phyloP scores from a whole-genome alignment of 2,329 filamentous ascomycete genomes.

The Arthroderma uncinatum region DNA sequence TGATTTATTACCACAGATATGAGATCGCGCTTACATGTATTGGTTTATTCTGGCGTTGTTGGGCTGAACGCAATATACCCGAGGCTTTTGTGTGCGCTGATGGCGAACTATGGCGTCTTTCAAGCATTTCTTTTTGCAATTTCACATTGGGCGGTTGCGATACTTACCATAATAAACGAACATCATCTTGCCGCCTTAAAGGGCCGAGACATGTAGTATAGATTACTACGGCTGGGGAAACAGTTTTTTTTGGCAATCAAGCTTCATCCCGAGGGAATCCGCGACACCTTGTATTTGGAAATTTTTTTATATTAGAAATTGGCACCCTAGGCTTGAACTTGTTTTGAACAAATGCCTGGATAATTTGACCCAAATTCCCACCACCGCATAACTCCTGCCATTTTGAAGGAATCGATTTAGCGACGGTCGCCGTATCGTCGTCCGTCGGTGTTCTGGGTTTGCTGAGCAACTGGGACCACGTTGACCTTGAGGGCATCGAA shows the following conservation, averaged over 20 bases:
- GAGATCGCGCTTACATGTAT: not conserved
- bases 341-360: not conserved
- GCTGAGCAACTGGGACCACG: constrained; percentile 76
- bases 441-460: constrained; percentile 69
- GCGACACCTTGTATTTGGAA: constrained; percentile 69
- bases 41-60: not conserved
- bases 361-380: constrained; percentile 5
- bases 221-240: not conserved
- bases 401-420: constrained; percentile 11
- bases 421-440: constrained; percentile 53
- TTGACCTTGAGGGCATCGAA: constrained; percentile 98
- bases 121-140: not conserved
- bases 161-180: not conserved
- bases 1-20: constrained; percentile 2
- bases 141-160: not conserved
- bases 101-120: not conserved
- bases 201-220: not conserved
- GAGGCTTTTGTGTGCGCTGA: not conserved
- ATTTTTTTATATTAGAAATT: constrained; percentile 16
- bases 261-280: constrained; percentile 70
- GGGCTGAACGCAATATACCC: not conserved
- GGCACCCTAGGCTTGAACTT: constrained; percentile 1
- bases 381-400: constrained; percentile 5
- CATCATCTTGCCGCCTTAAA: not conserved
- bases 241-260: constrained; percentile 66